Percentiles rank a stretch among this genome's conserved stretches.
phyloP scores from a whole-genome alignment of 2,329 filamentous ascomycete genomes.

The Nemania sp. region DNA sequence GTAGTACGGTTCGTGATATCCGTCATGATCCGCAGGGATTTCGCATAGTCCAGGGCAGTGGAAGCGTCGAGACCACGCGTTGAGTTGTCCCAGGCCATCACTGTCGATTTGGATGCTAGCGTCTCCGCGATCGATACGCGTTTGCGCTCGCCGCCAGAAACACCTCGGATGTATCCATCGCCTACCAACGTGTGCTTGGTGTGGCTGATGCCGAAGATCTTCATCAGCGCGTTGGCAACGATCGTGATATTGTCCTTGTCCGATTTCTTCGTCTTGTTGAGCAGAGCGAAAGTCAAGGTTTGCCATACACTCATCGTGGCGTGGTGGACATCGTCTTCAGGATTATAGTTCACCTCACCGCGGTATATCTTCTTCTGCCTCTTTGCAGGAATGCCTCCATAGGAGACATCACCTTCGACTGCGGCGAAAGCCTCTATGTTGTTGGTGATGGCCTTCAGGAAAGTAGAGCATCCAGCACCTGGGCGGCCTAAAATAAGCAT shows the following conservation, averaged over 20 bases:
- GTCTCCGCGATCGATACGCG: constrained; percentile 80
- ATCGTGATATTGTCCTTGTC: constrained; percentile 66
- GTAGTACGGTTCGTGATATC: constrained; percentile 68
- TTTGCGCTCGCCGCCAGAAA: constrained; percentile 80
- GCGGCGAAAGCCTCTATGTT: constrained; percentile 66
- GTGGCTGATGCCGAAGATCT: constrained; percentile 78
- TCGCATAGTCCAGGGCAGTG: constrained; percentile 77
- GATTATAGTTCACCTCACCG: constrained; percentile 78
- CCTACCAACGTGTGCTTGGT: constrained; percentile 76
- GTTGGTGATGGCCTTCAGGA: constrained; percentile 76
- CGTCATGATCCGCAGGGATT: constrained; percentile 71
- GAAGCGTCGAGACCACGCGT: constrained; percentile 80
- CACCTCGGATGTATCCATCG: constrained; percentile 71
- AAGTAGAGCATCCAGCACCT: constrained; percentile 75
- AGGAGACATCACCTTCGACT: constrained; percentile 70
- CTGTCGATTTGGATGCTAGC: constrained; percentile 70
- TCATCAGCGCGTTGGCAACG: constrained; percentile 70
- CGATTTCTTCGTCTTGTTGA: constrained; percentile 73
- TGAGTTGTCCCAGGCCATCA: constrained; percentile 80
- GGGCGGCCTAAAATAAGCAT: constrained; percentile 70
- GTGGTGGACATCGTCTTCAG: constrained; percentile 76
- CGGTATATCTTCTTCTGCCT: constrained; percentile 70
- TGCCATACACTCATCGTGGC: constrained; percentile 76
- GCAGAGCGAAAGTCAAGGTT: constrained; percentile 73
- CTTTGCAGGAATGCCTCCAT: constrained; percentile 70